Evolutionary conservation across 2,329 filamentous ascomycete genomes (phyloP).

Genomic region (Botryosphaeria agaves): DNA sequence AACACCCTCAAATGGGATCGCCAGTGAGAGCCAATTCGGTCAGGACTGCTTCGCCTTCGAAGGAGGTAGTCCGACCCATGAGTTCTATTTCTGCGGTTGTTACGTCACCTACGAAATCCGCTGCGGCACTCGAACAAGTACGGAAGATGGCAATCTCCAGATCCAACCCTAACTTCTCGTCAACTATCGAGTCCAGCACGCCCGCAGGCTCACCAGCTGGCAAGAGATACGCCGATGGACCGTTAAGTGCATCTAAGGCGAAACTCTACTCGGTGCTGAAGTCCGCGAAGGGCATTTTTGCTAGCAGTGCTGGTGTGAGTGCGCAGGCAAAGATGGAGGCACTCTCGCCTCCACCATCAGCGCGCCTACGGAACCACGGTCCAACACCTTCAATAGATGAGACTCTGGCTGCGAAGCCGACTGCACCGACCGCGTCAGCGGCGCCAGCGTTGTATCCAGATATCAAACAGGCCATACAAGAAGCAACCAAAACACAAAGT

Average conservation of each 20-base stretch:
- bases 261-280: conserved; percentile 84
- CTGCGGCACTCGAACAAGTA: conserved; percentile 17
- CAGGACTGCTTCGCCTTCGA: conserved; percentile 31
- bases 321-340: conserved; percentile 41
- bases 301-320: conserved; percentile 47
- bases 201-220: conserved; percentile 35
- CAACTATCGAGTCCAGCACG: conserved; percentile 31
- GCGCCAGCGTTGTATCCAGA: background rate
- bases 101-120: conserved; percentile 26
- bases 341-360: conserved; percentile 18
- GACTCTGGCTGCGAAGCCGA: no score
- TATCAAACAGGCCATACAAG: background rate
- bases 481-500: background rate
- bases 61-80: conserved; percentile 10
- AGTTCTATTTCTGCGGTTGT: conserved; percentile 16
- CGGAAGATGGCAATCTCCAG: conserved; percentile 40
- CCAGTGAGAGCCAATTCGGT: no score
- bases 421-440: no score
- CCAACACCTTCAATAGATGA: no score
- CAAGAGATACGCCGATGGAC: conserved; percentile 48
- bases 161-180: conserved; percentile 20
- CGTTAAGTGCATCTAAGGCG: conserved; percentile 80
- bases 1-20: no score
- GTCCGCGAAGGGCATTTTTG: conserved; percentile 71
- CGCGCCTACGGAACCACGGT: no score